Conservation (phyloP, 352 stramenopile genomes). For the Achlya hypogyna region DNA sequence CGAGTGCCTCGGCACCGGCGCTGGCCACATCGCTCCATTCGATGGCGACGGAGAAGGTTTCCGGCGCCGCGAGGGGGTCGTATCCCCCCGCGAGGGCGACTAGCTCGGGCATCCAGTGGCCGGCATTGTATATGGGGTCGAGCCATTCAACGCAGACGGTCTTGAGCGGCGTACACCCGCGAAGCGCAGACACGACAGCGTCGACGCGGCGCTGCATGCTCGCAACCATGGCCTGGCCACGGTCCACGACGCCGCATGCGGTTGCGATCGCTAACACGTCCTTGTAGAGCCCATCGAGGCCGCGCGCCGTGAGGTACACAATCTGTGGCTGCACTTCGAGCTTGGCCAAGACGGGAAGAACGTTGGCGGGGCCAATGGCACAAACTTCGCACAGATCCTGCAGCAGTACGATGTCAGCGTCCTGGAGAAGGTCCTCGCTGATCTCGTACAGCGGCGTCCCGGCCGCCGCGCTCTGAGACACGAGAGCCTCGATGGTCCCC, state of each 20-base stretch:
- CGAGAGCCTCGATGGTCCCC: background rate
- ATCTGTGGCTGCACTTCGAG: background rate
- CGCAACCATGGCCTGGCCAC: slow-evolving; percentile 2
- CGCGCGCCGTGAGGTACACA: slow-evolving; percentile 9
- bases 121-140: slow-evolving; percentile 19
- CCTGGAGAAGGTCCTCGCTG: slow-evolving; percentile 1
- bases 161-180: slow-evolving; percentile 8
- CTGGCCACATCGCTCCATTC: slow-evolving; percentile 12
- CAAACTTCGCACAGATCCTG: slow-evolving; percentile 21
- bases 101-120: slow-evolving; percentile 19
- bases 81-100: slow-evolving; percentile 11
- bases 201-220: slow-evolving; percentile 9
- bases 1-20: slow-evolving; percentile 7
- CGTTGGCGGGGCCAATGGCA: slow-evolving; percentile 13
- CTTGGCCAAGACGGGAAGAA: slow-evolving; percentile 14
- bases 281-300: slow-evolving; percentile 8
- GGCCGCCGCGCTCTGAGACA: background rate
- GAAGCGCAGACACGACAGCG: background rate
- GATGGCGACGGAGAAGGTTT: slow-evolving; percentile 19
- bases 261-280: slow-evolving; percentile 10
- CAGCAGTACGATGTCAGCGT: slow-evolving; percentile 15
- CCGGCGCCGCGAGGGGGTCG: slow-evolving; percentile 15
- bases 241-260: background rate
- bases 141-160: slow-evolving; percentile 19
- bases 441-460: slow-evolving; percentile 16